Percentiles rank a stretch among this genome's conserved stretches.
phyloP scores from a whole-genome alignment of 352 stramenopile genomes.

The Pythium insidiosum region DNA sequence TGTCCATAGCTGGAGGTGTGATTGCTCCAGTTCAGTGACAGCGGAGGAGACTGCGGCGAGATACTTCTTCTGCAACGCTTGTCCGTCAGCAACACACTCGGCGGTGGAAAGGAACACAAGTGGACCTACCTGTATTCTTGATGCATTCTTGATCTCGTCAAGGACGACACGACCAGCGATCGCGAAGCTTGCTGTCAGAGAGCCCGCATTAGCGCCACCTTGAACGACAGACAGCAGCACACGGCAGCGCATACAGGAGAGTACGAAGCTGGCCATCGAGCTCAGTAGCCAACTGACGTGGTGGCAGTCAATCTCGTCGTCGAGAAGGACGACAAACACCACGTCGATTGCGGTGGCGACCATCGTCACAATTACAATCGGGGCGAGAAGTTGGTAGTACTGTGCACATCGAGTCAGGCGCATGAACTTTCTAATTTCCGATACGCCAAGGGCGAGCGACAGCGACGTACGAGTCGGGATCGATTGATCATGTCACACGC shows the following conservation, averaged over 20 bases:
- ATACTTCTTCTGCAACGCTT: conserved; percentile 22
- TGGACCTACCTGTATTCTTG: conserved; percentile 38
- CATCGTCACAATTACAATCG: conserved; percentile 35
- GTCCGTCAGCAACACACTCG: background rate
- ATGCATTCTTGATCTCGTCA: conserved; percentile 47
- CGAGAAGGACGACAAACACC: conserved; percentile 28
- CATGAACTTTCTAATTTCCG: background rate
- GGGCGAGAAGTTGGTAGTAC: conserved; percentile 44
- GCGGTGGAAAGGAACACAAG: background rate
- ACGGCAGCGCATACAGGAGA: conserved; percentile 26
- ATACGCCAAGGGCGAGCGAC: background rate
- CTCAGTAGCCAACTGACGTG: conserved; percentile 63
- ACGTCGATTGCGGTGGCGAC: conserved; percentile 51
- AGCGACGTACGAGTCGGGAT: conserved; percentile 4
- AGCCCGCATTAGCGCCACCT: background rate
- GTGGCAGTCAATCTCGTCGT: conserved; percentile 58
- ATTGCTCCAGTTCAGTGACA: conserved; percentile 49
- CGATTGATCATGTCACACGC: conserved; percentile 54
- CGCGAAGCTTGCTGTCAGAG: conserved; percentile 44
- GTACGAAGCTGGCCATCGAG: conserved; percentile 45
- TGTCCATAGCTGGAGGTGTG: conserved; percentile 58
- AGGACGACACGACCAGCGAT: conserved; percentile 48
- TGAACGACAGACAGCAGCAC: background rate
- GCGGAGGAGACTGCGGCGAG: conserved; percentile 18
- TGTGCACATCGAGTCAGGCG: conserved; percentile 2